Conservation (phyloP, 1,284 basidiomycete species). For the Ceratobasidium theobromae region DNA sequence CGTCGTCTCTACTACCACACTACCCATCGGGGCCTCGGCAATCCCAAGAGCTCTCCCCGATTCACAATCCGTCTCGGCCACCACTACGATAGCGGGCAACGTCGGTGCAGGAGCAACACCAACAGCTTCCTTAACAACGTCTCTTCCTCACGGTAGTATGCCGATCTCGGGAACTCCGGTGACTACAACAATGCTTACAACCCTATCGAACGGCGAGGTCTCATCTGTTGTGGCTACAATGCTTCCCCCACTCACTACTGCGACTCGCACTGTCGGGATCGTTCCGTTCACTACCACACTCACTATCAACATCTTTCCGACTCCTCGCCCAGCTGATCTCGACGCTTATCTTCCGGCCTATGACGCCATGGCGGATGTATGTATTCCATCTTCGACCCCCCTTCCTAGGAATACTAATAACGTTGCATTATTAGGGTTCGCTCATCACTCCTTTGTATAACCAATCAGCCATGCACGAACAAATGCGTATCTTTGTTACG, state of each 20-base stretch:
- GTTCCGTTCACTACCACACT: slow-evolving; percentile 34
- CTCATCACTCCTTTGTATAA: slow-evolving; percentile 54
- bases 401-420: background rate
- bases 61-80: too few species aligned
- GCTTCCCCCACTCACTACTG: slow-evolving; percentile 24
- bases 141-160: background rate
- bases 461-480: slow-evolving; percentile 49
- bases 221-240: slow-evolving; percentile 16
- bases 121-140: slow-evolving; percentile 16
- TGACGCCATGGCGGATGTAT: slow-evolving; percentile 12
- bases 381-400: background rate
- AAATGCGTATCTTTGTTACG: slow-evolving; percentile 51
- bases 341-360: slow-evolving; percentile 26
- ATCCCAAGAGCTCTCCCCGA: slow-evolving; percentile 19
- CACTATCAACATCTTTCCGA: slow-evolving; percentile 31
- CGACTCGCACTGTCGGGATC: slow-evolving; percentile 14
- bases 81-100: background rate
- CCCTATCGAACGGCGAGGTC: slow-evolving; percentile 10
- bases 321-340: slow-evolving; percentile 28
- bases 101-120: background rate
- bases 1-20: slow-evolving; percentile 30
- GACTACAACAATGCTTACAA: slow-evolving; percentile 16
- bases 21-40: slow-evolving; percentile 9
- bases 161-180: slow-evolving; percentile 17
- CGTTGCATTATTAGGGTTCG: slow-evolving; percentile 47